Evolutionary conservation across 2,329 filamentous ascomycete genomes (phyloP).

Genomic region (Aspergillus neotritici): DNA sequence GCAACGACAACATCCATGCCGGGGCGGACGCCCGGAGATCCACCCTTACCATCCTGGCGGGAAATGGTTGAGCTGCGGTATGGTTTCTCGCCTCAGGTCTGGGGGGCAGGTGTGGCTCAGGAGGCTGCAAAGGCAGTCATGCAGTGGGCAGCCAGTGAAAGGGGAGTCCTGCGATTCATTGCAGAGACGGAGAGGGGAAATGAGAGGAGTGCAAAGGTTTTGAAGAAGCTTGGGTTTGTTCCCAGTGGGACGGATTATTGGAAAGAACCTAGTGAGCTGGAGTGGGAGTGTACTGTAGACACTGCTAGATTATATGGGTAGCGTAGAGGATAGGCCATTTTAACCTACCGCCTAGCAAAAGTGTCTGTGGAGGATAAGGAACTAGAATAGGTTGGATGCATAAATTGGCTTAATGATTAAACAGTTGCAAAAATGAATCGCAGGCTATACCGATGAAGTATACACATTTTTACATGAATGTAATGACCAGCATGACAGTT

Average conservation of each 20-base stretch:
- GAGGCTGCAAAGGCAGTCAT: conserved; percentile 19
- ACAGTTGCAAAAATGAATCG: too few relatives aligned
- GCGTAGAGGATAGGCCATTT: too few relatives aligned
- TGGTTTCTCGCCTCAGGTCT: conserved; percentile 16
- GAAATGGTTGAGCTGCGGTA: conserved; percentile 26
- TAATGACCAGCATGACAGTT: too few relatives aligned
- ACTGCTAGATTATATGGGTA: too few relatives aligned
- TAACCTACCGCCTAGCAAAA: too few relatives aligned
- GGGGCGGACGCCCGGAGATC: conserved; percentile 7
- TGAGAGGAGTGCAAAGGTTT: conserved; percentile 15
- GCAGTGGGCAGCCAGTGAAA: conserved; percentile 16
- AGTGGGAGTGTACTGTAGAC: conserved; percentile 11
- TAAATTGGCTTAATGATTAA: too few relatives aligned
- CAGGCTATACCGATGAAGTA: too few relatives aligned
- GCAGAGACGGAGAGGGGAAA: conserved; percentile 24
- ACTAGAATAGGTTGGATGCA: too few relatives aligned
- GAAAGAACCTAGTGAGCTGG: conserved; percentile 16
- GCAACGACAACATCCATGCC: conserved; percentile 17
- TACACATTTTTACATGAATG: too few relatives aligned
- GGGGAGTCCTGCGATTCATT: conserved; percentile 13
- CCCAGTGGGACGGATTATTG: conserved; percentile 18
- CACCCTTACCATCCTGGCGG: conserved; percentile 14
- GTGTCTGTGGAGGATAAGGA: too few relatives aligned
- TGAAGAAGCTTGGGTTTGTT: conserved; percentile 22
- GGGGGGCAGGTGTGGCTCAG: conserved; percentile 21